These are phyloP conservation scores for Annulohypoxylon nitens DNA, from an alignment of 495 filamentous ascomycete genomes.

Conservation along the genomic window DNA sequence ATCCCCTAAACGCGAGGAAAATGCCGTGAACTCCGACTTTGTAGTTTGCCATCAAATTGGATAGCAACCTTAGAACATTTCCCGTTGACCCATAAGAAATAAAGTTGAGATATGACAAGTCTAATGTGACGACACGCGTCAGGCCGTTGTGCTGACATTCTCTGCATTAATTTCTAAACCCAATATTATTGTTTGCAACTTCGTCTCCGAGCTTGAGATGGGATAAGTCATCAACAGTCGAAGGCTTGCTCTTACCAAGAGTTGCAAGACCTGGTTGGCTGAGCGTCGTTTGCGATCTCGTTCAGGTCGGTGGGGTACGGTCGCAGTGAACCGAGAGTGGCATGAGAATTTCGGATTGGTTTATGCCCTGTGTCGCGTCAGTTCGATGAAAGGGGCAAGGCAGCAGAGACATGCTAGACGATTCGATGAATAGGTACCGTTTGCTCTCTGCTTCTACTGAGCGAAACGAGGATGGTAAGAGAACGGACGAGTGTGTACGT, in stretches of 20 bases:
- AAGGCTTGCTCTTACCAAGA: neutral
- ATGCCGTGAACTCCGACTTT: too few relatives aligned
- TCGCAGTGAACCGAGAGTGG: neutral
- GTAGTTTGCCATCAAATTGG: too few relatives aligned
- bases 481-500: neutral
- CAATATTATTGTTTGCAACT: constrained; percentile 15
- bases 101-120: neutral
- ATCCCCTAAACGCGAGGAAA: too few relatives aligned
- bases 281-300: constrained; percentile 1
- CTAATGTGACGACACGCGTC: neutral
- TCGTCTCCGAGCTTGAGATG: neutral
- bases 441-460: neutral
- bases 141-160: constrained; percentile 9
- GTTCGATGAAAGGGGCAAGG: neutral
- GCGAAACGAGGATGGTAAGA: neutral
- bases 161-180: neutral
- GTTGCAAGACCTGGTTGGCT: neutral
- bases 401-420: neutral
- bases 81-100: neutral
- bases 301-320: neutral
- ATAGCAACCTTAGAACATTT: neutral
- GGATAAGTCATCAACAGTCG: neutral
- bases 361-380: neutral
- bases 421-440: neutral
- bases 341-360: neutral